These are phyloP conservation scores for Oryza officinalis DNA, from an alignment of 176 grass and related monocot species.

Conservation along the genomic window DNA sequence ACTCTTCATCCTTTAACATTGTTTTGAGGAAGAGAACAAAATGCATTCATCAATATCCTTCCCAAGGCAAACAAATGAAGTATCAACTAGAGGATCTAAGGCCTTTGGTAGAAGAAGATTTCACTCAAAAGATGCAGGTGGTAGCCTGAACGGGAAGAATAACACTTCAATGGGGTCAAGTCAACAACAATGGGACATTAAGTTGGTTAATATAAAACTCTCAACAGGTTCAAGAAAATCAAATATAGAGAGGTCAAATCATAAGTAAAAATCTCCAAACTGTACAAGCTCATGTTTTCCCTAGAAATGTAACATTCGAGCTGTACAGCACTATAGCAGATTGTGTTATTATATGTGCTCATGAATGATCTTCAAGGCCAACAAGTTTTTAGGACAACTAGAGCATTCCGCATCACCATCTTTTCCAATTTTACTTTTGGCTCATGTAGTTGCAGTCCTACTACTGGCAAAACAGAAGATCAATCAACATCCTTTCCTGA, in stretches of 20 bases:
- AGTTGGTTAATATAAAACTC: not conserved
- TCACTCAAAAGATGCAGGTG: conserved; percentile 3
- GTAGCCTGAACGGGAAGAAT: not conserved
- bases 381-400: not conserved
- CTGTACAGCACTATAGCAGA: not conserved
- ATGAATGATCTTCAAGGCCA: not conserved
- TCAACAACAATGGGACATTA: not conserved
- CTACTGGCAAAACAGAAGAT: not conserved
- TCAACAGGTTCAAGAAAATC: not conserved
- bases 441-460: not conserved
- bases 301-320: not conserved
- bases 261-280: not conserved
- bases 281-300: not conserved
- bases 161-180: not conserved
- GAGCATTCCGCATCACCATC: not conserved
- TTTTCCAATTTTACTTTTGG: not conserved
- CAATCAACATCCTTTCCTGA: not conserved
- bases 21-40: conserved; percentile 48
- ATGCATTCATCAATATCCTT: conserved; percentile 25
- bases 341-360: not conserved
- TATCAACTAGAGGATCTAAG: conserved; percentile 18
- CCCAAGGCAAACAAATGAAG: conserved; percentile 6
- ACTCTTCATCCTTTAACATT: conserved; percentile 52
- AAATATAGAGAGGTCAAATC: not conserved
- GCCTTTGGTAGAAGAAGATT: not conserved